Evolutionary conservation across 768 basidiomycete species (phyloP).

Genomic region (Macrolepiota dolichaula): DNA sequence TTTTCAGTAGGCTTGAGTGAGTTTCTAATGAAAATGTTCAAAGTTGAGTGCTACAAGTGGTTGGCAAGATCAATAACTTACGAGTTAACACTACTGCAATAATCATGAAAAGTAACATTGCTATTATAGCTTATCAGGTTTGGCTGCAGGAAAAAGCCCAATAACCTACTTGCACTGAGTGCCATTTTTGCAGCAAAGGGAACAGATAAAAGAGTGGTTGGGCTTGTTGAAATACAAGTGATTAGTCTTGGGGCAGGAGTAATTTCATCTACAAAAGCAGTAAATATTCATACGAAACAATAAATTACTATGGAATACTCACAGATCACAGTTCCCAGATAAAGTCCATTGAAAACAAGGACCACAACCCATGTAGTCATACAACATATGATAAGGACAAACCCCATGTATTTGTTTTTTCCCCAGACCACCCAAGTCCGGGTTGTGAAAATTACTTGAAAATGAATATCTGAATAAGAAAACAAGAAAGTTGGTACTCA

Average conservation of each 20-base stretch:
- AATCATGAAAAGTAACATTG: background rate
- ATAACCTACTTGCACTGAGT: background rate
- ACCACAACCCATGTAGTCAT: background rate
- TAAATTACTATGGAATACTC: background rate
- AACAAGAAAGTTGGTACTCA: background rate
- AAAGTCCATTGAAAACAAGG: background rate
- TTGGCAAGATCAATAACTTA: background rate
- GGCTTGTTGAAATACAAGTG: background rate
- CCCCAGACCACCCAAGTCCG: conserved; percentile 4
- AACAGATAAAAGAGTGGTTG: background rate
- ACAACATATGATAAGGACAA: background rate
- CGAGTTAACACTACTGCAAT: background rate
- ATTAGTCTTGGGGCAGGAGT: background rate
- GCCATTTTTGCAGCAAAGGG: background rate
- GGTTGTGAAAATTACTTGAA: conserved; percentile 4
- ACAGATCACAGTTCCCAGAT: background rate
- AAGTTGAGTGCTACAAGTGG: no score
- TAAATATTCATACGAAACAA: no score
- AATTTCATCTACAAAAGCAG: background rate
- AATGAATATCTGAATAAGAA: no score
- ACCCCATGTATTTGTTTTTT: background rate
- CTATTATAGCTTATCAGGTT: background rate
- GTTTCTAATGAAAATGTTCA: background rate
- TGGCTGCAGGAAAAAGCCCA: background rate
- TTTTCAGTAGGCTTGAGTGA: background rate